Evolutionary conservation across 1,139 yeast genomes (phyloP).

Genomic region (Debaryomyces fabryi): DNA sequence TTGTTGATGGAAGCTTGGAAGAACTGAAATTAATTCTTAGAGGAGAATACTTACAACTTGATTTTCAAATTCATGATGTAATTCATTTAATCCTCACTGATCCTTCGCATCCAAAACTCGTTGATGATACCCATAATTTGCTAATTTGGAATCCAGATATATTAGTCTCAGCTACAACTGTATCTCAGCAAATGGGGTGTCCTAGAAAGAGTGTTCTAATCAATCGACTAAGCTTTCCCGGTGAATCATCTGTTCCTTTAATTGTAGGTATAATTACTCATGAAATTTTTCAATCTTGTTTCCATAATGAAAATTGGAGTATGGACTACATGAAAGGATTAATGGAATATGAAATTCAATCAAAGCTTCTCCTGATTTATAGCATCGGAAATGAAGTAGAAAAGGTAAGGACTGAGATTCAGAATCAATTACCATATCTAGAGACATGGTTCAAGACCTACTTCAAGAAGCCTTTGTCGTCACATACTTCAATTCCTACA

Average conservation of each 20-base stretch:
- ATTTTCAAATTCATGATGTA: slow-evolving; percentile 51
- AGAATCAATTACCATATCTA: slow-evolving; percentile 57
- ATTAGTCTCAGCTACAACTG: slow-evolving; percentile 76
- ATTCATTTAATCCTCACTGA: slow-evolving; percentile 60
- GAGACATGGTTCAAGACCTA: slow-evolving; percentile 64
- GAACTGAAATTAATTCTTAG: slow-evolving; percentile 45
- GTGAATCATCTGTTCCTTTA: slow-evolving; percentile 59
- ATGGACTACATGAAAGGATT: slow-evolving; percentile 46
- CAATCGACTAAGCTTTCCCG: slow-evolving; percentile 56
- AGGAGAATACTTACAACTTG: slow-evolving; percentile 53
- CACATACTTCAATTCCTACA: slow-evolving; percentile 37
- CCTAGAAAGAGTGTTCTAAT: slow-evolving; percentile 68
- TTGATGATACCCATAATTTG: slow-evolving; percentile 63
- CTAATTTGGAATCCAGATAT: slow-evolving; percentile 84
- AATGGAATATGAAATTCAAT: slow-evolving; percentile 48
- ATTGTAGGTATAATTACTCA: slow-evolving; percentile 82
- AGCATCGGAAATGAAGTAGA: slow-evolving; percentile 57
- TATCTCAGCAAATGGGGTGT: slow-evolving; percentile 77
- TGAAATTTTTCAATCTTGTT: slow-evolving; percentile 70
- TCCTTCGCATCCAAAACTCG: slow-evolving; percentile 36
- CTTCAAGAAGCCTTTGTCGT: slow-evolving; percentile 29
- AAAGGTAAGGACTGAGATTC: slow-evolving; percentile 44
- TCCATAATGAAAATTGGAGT: slow-evolving; percentile 46
- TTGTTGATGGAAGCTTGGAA: slow-evolving; percentile 36
- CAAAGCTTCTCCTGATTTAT: slow-evolving; percentile 53